Percentiles rank a stretch among this genome's conserved stretches.
phyloP scores from a whole-genome alignment of 2,329 filamentous ascomycete species.

The Colletotrichum cordylinicola region DNA sequence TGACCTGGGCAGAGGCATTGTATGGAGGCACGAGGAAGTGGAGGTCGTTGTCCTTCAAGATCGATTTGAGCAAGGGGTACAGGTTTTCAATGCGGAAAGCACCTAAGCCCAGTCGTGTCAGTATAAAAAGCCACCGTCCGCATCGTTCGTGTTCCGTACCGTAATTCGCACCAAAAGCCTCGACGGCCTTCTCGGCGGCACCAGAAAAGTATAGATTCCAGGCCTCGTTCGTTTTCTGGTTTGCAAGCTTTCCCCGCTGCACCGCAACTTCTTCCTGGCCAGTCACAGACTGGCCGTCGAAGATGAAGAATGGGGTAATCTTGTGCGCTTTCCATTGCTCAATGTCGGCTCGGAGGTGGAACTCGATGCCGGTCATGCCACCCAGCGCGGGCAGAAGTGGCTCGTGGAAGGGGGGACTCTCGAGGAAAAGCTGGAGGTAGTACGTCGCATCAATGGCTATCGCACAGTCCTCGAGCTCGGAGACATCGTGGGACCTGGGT shows the following conservation, averaged over 20 bases:
- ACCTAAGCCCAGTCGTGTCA: slow-evolving; percentile 50
- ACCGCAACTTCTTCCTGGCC: slow-evolving; percentile 76
- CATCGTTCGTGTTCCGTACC: slow-evolving; percentile 53
- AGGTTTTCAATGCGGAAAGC: slow-evolving; percentile 75
- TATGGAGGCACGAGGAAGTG: slow-evolving; percentile 86
- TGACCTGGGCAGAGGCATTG: slow-evolving; percentile 85
- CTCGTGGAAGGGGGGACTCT: slow-evolving; percentile 74
- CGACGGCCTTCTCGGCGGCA: slow-evolving; percentile 80
- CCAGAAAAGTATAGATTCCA: slow-evolving; percentile 88
- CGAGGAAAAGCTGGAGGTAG: slow-evolving; percentile 82
- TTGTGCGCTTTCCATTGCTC: slow-evolving; percentile 72
- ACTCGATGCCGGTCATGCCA: slow-evolving; percentile 81
- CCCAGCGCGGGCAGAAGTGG: slow-evolving; percentile 90
- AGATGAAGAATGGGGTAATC: slow-evolving; percentile 86
- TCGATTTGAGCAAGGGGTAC: slow-evolving; percentile 76
- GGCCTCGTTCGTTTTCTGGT: slow-evolving; percentile 75
- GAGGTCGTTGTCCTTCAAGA: slow-evolving; percentile 72
- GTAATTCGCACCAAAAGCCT: slow-evolving; percentile 80
- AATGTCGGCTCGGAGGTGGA: slow-evolving; percentile 78
- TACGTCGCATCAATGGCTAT: slow-evolving; percentile 90
- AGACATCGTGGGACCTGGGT: slow-evolving; percentile 65
- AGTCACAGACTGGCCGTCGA: slow-evolving; percentile 83
- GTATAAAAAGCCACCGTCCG: not conserved
- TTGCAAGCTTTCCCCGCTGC: slow-evolving; percentile 68
- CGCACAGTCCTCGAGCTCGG: slow-evolving; percentile 74